Conservation (phyloP, 2,329 filamentous ascomycete genomes). For the Exserohilum turcica region DNA sequence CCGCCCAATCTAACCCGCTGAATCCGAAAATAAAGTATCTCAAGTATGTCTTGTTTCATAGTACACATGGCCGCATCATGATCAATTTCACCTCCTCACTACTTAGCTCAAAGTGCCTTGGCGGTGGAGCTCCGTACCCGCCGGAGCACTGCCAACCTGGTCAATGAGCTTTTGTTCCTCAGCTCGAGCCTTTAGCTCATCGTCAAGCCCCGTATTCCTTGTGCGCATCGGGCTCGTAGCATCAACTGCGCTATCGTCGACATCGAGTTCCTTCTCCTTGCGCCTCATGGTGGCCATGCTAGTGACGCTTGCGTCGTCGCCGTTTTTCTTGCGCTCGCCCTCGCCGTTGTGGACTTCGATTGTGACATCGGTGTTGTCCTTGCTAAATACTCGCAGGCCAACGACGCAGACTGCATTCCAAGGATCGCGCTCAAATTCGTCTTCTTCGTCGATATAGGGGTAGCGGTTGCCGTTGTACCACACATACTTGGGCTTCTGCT, state of each 20-base stretch:
- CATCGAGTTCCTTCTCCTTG: constrained; percentile 46
- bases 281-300: constrained; percentile 27
- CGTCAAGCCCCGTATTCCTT: constrained; percentile 34
- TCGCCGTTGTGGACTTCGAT: constrained; percentile 57
- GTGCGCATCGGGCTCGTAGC: constrained; percentile 45
- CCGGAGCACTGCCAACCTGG: constrained; percentile 37
- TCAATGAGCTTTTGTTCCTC: constrained; percentile 25
- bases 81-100: not conserved
- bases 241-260: constrained; percentile 50
- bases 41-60: too few relatives aligned
- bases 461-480: constrained; percentile 30
- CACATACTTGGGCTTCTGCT: constrained; percentile 26
- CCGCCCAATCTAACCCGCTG: too few relatives aligned
- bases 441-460: constrained; percentile 43
- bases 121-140: constrained; percentile 33
- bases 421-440: constrained; percentile 56
- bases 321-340: constrained; percentile 30
- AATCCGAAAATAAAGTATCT: too few relatives aligned
- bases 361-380: constrained; percentile 56
- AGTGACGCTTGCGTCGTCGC: constrained; percentile 30
- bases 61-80: not conserved
- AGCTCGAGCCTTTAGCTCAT: constrained; percentile 25
- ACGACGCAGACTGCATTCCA: constrained; percentile 68
- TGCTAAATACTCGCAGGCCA: constrained; percentile 62
- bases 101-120: constrained; percentile 31